Evolutionary conservation across 2,329 filamentous ascomycete genomes (phyloP), one percentile per base, ranked within the genome.

Genomic region (Alternaria ethzedia): DNA sequence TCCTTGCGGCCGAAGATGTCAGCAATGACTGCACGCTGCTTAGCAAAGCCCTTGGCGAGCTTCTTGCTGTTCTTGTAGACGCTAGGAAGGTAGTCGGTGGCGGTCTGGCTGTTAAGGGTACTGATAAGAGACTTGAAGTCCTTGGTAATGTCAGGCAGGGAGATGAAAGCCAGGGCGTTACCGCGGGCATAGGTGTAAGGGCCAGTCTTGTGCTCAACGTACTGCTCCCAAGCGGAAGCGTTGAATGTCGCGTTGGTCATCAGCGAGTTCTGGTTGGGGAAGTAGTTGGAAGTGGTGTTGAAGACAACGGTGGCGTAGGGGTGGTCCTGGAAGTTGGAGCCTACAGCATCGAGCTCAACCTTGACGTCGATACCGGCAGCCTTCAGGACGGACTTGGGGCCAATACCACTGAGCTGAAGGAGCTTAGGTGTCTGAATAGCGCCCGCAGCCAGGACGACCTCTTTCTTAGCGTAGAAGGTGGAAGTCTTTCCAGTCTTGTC

Each of bases 401-500:
- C 77, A 25, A 79, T 61, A 25, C 77, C 77, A 54, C 72, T 76
- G 13, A 78, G 66, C 60, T 77, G 72, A 8, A 79, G 15, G 88
- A 82, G 17, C 90, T 79, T 75, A 85, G 86, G 3, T 84, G 89
- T 9, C 85, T 88, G 68, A 85, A 83, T 54, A 87, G 74, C 79
- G 26, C 83, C 85, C 2, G 89, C 89, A 1, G 87, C 87, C 2
- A 91, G 74, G 25, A 91, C 83, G 10, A 90, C 83, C 70, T 91
- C 89, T 56, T 73, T 75, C 56, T 65, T 71, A 2, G 73, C 74
- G n/a, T 65, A 67, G 4, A 76, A 67, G 11, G 51, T 65, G 7
- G 57, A 63, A 3, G 21, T 54, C 49, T 59, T 54, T 21, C 56
- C 56, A 1, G 49, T 49, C 56, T 59, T 63, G 26, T 71, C 65